A percentile compares a stretch with the other conserved stretches of the same genome.
phyloP scores from a whole-genome alignment of 257 asterid genomes.

The Penstemon davidsonii region DNA sequence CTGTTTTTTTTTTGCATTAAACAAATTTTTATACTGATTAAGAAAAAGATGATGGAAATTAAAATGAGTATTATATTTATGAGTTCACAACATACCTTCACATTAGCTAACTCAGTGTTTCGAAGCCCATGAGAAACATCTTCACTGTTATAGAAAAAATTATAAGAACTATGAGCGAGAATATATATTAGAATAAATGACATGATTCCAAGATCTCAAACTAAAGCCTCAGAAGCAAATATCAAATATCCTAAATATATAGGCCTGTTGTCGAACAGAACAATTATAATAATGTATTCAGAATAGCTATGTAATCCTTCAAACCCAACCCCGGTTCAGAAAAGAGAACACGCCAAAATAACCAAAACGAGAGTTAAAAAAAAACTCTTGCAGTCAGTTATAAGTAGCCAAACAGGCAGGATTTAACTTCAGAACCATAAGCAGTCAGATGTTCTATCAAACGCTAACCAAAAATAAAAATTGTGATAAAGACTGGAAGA shows the following conservation, averaged over 20 bases:
- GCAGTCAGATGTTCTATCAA: neutral
- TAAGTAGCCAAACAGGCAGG: neutral
- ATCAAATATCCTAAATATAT: slow-evolving; percentile 9
- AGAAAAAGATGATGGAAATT: slow-evolving; percentile 9
- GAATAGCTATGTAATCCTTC: slow-evolving; percentile 12
- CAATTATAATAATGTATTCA: neutral
- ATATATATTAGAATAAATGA: slow-evolving; percentile 15
- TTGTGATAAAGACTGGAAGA: no score
- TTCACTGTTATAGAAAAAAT: slow-evolving; percentile 56
- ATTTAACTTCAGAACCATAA: slow-evolving; percentile 1
- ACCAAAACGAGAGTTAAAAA: neutral
- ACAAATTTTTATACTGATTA: neutral
- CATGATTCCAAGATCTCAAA: slow-evolving; percentile 20
- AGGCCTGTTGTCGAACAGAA: slow-evolving; percentile 13
- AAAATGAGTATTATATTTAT: slow-evolving; percentile 10
- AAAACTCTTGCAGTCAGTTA: neutral
- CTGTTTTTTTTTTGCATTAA: neutral
- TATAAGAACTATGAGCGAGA: slow-evolving; percentile 26
- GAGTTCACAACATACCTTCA: slow-evolving; percentile 51
- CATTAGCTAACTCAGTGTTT: slow-evolving; percentile 75
- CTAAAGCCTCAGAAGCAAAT: slow-evolving; percentile 1
- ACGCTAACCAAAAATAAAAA: slow-evolving; percentile 5
- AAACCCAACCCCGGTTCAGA: neutral
- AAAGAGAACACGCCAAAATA: neutral
- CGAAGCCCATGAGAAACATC: slow-evolving; percentile 86